Conservation (phyloP, 306 rosid genomes). For the Trifolium pratense region DNA sequence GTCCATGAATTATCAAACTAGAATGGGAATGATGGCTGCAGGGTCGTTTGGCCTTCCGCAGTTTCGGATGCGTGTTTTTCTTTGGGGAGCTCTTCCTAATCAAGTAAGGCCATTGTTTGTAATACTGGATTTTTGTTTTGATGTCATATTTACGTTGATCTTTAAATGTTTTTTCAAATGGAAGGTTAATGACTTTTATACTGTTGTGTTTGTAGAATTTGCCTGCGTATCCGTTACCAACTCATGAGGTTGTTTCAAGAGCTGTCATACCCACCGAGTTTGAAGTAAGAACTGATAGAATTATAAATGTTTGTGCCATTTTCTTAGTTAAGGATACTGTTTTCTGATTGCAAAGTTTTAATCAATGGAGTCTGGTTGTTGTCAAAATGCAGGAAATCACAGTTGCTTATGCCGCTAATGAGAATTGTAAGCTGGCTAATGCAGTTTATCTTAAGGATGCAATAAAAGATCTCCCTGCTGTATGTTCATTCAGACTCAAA, state of each 20-base stretch:
- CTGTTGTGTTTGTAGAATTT: slow-evolving; percentile 34
- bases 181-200: not conserved
- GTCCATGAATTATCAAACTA: slow-evolving; percentile 72
- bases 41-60: slow-evolving; percentile 89
- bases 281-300: slow-evolving; percentile 43
- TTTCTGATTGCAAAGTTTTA: not conserved
- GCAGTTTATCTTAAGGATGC: slow-evolving; percentile 52
- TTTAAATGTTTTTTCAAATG: not conserved
- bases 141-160: not conserved
- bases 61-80: slow-evolving; percentile 78
- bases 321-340: not conserved
- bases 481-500: slow-evolving; percentile 26
- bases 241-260: slow-evolving; percentile 53
- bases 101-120: slow-evolving; percentile 46
- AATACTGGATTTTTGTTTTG: not conserved
- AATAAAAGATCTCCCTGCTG: slow-evolving; percentile 52
- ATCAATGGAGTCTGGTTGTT: not conserved
- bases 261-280: slow-evolving; percentile 45
- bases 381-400: slow-evolving; percentile 45
- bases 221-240: slow-evolving; percentile 59
- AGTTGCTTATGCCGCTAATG: slow-evolving; percentile 42
- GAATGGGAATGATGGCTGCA: slow-evolving; percentile 86
- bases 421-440: slow-evolving; percentile 34
- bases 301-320: not conserved
- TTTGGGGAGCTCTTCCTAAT: slow-evolving; percentile 78